These are phyloP conservation scores for Phialophora macrospora DNA, from an alignment of 2,329 filamentous ascomycete species.

Conservation along the genomic window DNA sequence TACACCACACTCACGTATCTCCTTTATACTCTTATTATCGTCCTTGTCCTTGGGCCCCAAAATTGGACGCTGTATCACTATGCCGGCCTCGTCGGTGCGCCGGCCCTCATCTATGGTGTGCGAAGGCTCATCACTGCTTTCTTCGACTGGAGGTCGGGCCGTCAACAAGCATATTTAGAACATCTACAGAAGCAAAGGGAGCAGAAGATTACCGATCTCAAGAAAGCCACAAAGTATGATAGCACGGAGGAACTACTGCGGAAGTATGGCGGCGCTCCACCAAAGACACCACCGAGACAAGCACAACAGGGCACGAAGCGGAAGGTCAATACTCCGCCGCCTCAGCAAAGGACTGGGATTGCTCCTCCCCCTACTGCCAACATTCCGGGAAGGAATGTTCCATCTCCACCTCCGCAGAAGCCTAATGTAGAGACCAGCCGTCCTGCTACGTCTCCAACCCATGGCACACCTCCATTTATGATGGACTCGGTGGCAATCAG, in stretches of 20 bases:
- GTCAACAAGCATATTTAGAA: conserved; percentile 70
- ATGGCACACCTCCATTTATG: conserved; percentile 18
- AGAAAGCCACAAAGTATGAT: conserved; percentile 93
- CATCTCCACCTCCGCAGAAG: conserved; percentile 42
- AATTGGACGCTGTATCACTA: conserved; percentile 80
- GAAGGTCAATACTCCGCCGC: conserved; percentile 42
- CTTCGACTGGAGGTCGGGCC: conserved; percentile 81
- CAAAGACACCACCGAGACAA: conserved; percentile 43
- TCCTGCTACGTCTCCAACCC: conserved; percentile 29
- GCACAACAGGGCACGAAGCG: conserved; percentile 37
- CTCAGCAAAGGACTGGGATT: conserved; percentile 57
- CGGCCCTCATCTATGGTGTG: conserved; percentile 78
- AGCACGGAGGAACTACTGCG: conserved; percentile 90
- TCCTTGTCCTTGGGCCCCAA: conserved; percentile 81
- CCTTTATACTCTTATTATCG: conserved; percentile 78
- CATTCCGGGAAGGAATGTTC: conserved; percentile 53
- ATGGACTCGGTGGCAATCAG: conserved; percentile 18
- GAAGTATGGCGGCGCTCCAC: conserved; percentile 79
- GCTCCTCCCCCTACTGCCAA: conserved; percentile 69
- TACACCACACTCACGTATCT: conserved; percentile 92
- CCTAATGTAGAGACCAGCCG: conserved; percentile 19
- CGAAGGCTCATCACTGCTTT: conserved; percentile 69
- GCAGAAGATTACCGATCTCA: conserved; percentile 89
- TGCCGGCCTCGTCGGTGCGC: conserved; percentile 75
- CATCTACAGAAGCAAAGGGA: conserved; percentile 77